A percentile compares a stretch with the other conserved stretches of the same genome.
Conservation (phyloP, 208 protist species). For the Lotmaria passim region DNA sequence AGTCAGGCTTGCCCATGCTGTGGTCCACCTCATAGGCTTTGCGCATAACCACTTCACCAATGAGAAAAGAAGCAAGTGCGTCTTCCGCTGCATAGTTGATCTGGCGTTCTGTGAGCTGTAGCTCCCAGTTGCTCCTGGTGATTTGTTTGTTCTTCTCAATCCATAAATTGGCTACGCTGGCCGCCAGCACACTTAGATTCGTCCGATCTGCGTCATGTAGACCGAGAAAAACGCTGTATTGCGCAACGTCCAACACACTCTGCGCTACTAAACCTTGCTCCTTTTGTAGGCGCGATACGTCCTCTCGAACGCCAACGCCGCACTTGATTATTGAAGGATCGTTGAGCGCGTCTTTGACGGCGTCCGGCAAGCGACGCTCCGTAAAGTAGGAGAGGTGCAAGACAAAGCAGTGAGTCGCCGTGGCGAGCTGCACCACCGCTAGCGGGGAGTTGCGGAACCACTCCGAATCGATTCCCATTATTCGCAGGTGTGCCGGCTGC, state of each 20-base stretch:
- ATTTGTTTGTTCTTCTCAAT: slow-evolving; percentile 50
- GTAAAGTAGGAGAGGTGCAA: slow-evolving; percentile 61
- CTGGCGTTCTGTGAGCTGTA: slow-evolving; percentile 29
- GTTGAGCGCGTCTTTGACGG: slow-evolving; percentile 32
- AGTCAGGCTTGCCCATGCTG: neutral
- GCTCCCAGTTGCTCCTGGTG: slow-evolving; percentile 68
- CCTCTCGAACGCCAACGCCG: slow-evolving; percentile 49
- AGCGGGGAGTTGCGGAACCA: slow-evolving; percentile 59
- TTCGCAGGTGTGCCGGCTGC: slow-evolving; percentile 24
- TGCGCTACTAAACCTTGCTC: slow-evolving; percentile 40
- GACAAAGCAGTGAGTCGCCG: slow-evolving; percentile 66
- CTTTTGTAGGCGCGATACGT: slow-evolving; percentile 38
- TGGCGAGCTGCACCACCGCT: slow-evolving; percentile 56
- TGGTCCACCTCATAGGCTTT: slow-evolving; percentile 12
- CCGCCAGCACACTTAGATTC: slow-evolving; percentile 40
- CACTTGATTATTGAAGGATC: slow-evolving; percentile 53
- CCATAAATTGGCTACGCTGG: slow-evolving; percentile 21
- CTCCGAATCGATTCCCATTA: slow-evolving; percentile 64
- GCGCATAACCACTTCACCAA: slow-evolving; percentile 38
- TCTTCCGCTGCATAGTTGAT: slow-evolving; percentile 63
- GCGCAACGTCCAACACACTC: slow-evolving; percentile 44
- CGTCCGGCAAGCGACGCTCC: slow-evolving; percentile 32
- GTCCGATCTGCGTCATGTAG: slow-evolving; percentile 21
- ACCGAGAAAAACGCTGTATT: slow-evolving; percentile 36
- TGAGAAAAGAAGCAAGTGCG: slow-evolving; percentile 50